Evolutionary conservation across 768 basidiomycete species (phyloP), one percentile per base, ranked within the genome.

Genomic region (Cyathus striatus): DNA sequence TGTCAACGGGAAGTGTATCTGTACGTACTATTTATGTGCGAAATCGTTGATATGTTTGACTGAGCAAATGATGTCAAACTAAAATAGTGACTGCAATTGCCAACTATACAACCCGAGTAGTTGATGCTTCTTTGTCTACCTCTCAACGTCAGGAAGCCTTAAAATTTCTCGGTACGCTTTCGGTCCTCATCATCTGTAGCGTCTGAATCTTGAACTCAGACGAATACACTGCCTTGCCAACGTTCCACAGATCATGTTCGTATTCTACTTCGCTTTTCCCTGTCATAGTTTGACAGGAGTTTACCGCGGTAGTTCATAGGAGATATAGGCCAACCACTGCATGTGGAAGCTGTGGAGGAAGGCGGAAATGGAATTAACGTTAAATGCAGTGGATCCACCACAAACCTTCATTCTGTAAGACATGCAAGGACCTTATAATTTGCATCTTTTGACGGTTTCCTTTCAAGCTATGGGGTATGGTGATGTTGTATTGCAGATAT

Each of bases 81-180:
- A 1, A 1, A 14, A 1, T 41, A 78, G 76, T 78, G 43, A 69
- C 64, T 25, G 76, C 78, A 21, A 78, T 78, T 46, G 72, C 76
- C 1, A 79, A 79, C 55, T 79, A 78, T 51, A 81, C 77, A 3
- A 63, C 57, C 10, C 71, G 76, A 10, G 66, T 78, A 16, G 61
- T 66, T 12, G 58, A 75, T 40, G 65, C 69, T 4, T 54, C 59
- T 4, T 63, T 79, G 16, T 64, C 63, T 32, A 59, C 60, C 5
- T 51, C 58, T 2, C 74, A 79, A 50, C 54, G 60, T 5, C 72
- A 74, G 44, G 72, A 79, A 47, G 77, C 78, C 4, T 57, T 81
- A 23, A 69, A 72, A 47, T 81, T 78, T 54, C 51, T 79, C 9
- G 75, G 70, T 69, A 48, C 37, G 62, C 53, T 24, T 17, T 12